Evolutionary conservation across 192 early-diverging fungal genomes (phyloP).

Genomic region (Linnemannia exigua): DNA sequence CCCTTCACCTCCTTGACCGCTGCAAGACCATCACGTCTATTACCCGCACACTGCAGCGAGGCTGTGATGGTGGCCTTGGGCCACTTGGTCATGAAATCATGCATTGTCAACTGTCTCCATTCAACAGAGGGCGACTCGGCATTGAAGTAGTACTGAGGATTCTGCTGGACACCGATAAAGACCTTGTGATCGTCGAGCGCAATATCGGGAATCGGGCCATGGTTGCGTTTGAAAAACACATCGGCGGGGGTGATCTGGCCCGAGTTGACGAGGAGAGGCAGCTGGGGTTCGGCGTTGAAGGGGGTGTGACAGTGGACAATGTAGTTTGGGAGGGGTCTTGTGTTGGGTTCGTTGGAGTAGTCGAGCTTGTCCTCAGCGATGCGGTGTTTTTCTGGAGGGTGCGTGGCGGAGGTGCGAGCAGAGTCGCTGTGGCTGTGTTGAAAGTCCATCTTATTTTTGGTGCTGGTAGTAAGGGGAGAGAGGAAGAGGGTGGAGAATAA

Average conservation of each 20-base stretch:
- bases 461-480: background rate
- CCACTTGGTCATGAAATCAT: constrained; percentile 33
- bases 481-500: background rate
- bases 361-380: background rate
- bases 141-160: background rate
- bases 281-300: constrained; percentile 87
- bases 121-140: constrained; percentile 1
- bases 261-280: constrained; percentile 68
- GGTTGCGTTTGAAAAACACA: constrained; percentile 89
- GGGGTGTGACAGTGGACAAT: constrained; percentile 75
- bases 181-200: constrained; percentile 68
- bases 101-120: constrained; percentile 13
- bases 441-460: background rate
- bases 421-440: background rate
- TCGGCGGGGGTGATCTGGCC: constrained; percentile 81
- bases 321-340: constrained; percentile 67
- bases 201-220: constrained; percentile 89
- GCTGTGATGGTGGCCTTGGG: constrained; percentile 29
- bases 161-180: constrained; percentile 60
- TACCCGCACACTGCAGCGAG: constrained; percentile 75
- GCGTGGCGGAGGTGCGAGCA: background rate
- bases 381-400: background rate
- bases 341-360: constrained; percentile 60
- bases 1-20: constrained; percentile 80
- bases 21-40: constrained; percentile 81